phyloP scores from a whole-genome alignment of 257 asterid genomes.

The Euphrasia confusa region DNA sequence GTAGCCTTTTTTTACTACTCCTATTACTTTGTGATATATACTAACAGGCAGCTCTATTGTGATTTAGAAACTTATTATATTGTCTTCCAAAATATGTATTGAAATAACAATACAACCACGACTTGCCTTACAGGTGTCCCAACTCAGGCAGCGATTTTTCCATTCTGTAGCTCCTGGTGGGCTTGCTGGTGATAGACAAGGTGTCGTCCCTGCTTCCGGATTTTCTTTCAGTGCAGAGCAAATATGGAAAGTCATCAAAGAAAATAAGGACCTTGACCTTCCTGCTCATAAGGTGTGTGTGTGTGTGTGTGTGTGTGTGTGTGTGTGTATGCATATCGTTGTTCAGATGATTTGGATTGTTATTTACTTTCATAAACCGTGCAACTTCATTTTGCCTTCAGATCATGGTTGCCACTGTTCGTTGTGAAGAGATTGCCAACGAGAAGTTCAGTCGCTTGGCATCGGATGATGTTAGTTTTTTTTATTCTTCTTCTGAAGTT shows the following conservation, averaged over 20 bases:
- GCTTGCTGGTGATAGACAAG: constrained; percentile 56
- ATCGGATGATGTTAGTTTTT: constrained; percentile 34
- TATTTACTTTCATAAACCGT: constrained; percentile 2
- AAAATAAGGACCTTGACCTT: constrained; percentile 62
- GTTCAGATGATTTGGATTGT: neutral
- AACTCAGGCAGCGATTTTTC: constrained; percentile 49
- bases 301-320: constrained; percentile 36
- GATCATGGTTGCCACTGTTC: constrained; percentile 63
- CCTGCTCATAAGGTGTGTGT: constrained; percentile 47
- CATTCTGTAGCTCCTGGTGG: constrained; percentile 51
- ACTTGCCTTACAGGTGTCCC: constrained; percentile 36
- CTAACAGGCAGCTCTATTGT: constrained; percentile 29
- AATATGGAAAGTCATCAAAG: constrained; percentile 52
- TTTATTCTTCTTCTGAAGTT: constrained; percentile 10
- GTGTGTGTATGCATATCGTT: neutral
- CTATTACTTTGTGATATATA: too few species aligned
- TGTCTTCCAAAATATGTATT: constrained; percentile 5
- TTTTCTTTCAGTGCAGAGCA: constrained; percentile 43
- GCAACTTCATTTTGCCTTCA: constrained; percentile 18
- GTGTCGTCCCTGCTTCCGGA: constrained; percentile 55
- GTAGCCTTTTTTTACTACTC: constrained; percentile 5
- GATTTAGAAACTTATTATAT: constrained; percentile 15
- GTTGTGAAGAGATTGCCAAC: constrained; percentile 57
- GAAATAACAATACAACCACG: constrained; percentile 9
- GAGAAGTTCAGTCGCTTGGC: constrained; percentile 39